Evolutionary conservation across 805 yeast species (phyloP), one percentile per base, ranked within the genome.

Genomic region (Zygoascus flipseniorum): DNA sequence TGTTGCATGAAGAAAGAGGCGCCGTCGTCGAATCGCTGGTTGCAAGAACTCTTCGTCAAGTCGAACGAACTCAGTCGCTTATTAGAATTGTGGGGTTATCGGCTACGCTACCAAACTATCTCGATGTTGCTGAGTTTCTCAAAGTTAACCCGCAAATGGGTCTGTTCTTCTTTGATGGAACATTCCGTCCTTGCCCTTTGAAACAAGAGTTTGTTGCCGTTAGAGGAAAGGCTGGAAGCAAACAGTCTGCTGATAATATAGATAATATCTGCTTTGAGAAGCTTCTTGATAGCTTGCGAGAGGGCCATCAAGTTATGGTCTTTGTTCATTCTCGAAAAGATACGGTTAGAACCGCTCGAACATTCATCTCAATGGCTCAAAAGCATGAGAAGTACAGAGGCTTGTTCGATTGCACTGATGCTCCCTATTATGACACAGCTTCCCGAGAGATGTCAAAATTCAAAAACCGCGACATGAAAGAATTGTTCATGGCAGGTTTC

Each of bases 1-100:
- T 93, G 64, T 76, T 93, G 51, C 98, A 93, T 62, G 99, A 93
- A 78, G 99, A 93, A 53, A 81, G 99, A 73, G 99, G 99, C 62
- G 88, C 97, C 8, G 99, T 93, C 6, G 88, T 93, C 57, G 99
- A 93, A 68, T 89, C 97, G 0, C 73, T 90, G 51, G 97, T 90
- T 2, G 96, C 97, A 0, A 80, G 98, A 69, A 93, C 99, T 0
- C 75, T 90, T 56, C 75, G 99, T 54, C 97, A 90, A 64, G 98
- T 93, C 4, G 99, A 93, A 66, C 81, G 95, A 56, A 80, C 95
- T 0, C 99, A 93, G 66, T 83, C 87, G 50, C 84, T 90, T 90
- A 90, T 92, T 58, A 74, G 97, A 61, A 89, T 92, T n/a, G 82
- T 89, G 28, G 98, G 97, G 59, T 72, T 90, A 45, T 89, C 97